These are phyloP conservation scores for Fusarium sp. DNA, from an alignment of 2,329 filamentous ascomycete species.

Conservation along the genomic window DNA sequence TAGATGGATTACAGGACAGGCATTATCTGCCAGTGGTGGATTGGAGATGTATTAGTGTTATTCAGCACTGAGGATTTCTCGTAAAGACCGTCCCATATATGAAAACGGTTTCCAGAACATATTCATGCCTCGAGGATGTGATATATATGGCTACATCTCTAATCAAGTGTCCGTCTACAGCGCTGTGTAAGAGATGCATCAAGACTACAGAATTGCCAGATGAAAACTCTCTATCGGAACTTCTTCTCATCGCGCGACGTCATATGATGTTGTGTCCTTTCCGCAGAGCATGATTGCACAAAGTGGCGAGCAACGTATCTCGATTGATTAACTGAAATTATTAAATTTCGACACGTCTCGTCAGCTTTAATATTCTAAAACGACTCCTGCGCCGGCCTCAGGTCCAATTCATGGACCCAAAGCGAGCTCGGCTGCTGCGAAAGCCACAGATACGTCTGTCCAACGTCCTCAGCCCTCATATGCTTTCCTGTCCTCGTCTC, in stretches of 20 bases:
- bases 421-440: slow-evolving; percentile 25
- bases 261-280: no score
- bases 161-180: no score
- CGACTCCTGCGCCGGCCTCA: slow-evolving; percentile 31
- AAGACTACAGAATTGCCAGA: no score
- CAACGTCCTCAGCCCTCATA: slow-evolving; percentile 67
- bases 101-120: no score
- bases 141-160: neutral
- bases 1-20: slow-evolving; percentile 64
- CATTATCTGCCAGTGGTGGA: slow-evolving; percentile 61
- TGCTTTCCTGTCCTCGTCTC: slow-evolving; percentile 61
- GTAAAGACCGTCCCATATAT: rapidly evolving
- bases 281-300: no score
- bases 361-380: neutral
- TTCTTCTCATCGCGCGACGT: no score
- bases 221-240: no score
- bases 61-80: neutral
- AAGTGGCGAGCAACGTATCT: no score
- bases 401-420: slow-evolving; percentile 34
- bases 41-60: slow-evolving; percentile 17
- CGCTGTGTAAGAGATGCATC: no score
- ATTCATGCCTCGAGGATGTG: neutral
- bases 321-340: no score
- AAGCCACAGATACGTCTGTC: slow-evolving; percentile 62
- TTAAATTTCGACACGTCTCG: rapidly evolving